phyloP scores from a whole-genome alignment of 352 stramenopile species.

The Phytophthora pseudosyringae region DNA sequence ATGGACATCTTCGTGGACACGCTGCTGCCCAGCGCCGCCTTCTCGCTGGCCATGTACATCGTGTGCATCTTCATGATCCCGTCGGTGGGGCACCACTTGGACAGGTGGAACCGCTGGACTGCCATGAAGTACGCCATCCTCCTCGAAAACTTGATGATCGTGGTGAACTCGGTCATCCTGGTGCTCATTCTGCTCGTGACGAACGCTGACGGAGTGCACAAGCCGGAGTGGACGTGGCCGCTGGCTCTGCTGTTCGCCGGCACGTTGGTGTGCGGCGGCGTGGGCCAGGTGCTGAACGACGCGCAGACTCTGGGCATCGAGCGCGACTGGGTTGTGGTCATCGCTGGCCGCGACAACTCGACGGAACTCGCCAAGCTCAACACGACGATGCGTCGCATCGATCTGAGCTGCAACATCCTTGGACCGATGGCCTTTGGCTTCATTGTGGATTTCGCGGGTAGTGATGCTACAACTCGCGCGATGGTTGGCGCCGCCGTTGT shows the following conservation, averaged over 20 bases:
- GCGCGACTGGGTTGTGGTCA: slow-evolving; percentile 89
- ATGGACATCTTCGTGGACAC: slow-evolving; percentile 89
- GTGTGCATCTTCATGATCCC: slow-evolving; percentile 77
- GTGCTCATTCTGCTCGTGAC: slow-evolving; percentile 66
- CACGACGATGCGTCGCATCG: slow-evolving; percentile 82
- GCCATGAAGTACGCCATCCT: slow-evolving; percentile 77
- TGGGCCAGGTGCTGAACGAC: slow-evolving; percentile 80
- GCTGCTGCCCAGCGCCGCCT: slow-evolving; percentile 74
- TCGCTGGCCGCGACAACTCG: slow-evolving; percentile 58
- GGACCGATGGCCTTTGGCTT: slow-evolving; percentile 77
- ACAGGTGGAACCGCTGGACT: slow-evolving; percentile 70
- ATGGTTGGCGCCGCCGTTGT: slow-evolving; percentile 71
- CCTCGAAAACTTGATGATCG: slow-evolving; percentile 82
- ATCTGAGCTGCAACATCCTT: slow-evolving; percentile 82
- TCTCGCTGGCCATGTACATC: slow-evolving; percentile 78
- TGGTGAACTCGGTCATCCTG: slow-evolving; percentile 70
- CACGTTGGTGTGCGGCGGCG: slow-evolving; percentile 67
- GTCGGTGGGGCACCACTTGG: slow-evolving; percentile 64
- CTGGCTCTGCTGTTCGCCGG: slow-evolving; percentile 54
- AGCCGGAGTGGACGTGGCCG: slow-evolving; percentile 57
- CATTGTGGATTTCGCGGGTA: slow-evolving; percentile 80
- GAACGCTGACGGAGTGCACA: slow-evolving; percentile 63
- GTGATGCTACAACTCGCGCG: slow-evolving; percentile 62
- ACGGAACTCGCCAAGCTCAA: slow-evolving; percentile 68
- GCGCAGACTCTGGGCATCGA: slow-evolving; percentile 82